Base-by-base conservation (phyloP, 2,329 filamentous ascomycete genomes). In the Neoarthrinium moseri region DNA sequence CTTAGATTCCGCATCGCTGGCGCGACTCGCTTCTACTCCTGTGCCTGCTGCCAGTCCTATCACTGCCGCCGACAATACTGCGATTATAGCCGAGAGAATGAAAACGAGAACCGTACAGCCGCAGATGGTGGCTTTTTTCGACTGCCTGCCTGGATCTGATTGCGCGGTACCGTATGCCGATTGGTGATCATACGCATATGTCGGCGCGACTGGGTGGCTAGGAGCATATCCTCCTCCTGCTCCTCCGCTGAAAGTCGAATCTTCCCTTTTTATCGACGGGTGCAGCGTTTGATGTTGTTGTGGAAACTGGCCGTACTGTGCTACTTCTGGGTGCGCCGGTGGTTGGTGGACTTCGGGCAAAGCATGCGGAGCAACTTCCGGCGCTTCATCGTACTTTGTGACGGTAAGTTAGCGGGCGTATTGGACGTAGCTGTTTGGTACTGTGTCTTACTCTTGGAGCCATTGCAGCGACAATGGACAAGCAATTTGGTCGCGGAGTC, bases 31-130 rank as follows among this genome's bases (percentile, higher is more conserved):
- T 44, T 71, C 64, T 5, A 74, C 57, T 5, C 71, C 73, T 2
- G 69, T 72, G 4, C 70, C 69, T 0, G 69, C 71, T 2, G 71
- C 72, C 21, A 75, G 57, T 1, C 70, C 72, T 43, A 75, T 66
- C 11, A 73, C 70, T 2, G 69, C 65, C 0, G 59, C 65, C 0
- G 63, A 62, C 33, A 75, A 51, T 11, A 70, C 27, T 5, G 65
- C 69, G 47, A 74, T 67, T 45, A 70, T 63, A 43, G 58, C 49
- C 4, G 67, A 69, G 11, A 76, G 63, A 20, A 69, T 48, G 29
- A 74, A 68, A 3, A 74, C 66, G 7, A 71, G 40, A 7, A 63
- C 40, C 5, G 65, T 57, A 49, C 66, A 72, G n/a, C 68, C 68
- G 38, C 58, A 64, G 26, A 69, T 49, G n/a, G 40, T 54, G 7